Percentiles rank a stretch among this genome's conserved stretches.
Evolutionary conservation across 2,329 filamentous ascomycete species (phyloP).

Genomic region (Coniochaeta prunicola): DNA sequence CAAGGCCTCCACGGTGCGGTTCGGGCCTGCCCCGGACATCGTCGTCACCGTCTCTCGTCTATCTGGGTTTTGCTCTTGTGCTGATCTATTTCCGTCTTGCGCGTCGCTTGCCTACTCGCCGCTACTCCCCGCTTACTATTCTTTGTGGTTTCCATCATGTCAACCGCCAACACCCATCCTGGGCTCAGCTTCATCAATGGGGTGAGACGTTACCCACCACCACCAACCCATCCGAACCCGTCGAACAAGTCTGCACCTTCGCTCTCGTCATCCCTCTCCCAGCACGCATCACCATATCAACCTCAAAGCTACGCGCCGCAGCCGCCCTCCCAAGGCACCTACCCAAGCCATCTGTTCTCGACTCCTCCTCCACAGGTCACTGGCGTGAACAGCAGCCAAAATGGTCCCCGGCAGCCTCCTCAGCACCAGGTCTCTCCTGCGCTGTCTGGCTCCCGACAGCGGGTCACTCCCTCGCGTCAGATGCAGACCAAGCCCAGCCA

Average conservation of each 20-base stretch:
- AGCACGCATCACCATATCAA: slow-evolving; percentile 49
- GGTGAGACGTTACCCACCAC: slow-evolving; percentile 35
- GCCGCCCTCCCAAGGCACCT: slow-evolving; percentile 38
- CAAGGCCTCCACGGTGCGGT: not conserved
- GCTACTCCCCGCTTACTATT: not conserved
- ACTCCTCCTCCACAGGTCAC: slow-evolving; percentile 36
- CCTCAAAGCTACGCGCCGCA: slow-evolving; percentile 45
- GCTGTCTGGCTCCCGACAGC: slow-evolving; percentile 36
- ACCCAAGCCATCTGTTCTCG: slow-evolving; percentile 47
- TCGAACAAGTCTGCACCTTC: slow-evolving; percentile 34
- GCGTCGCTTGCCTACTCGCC: not conserved
- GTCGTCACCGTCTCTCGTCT: not conserved
- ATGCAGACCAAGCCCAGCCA: slow-evolving; percentile 32
- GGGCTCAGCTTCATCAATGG: slow-evolving; percentile 43
- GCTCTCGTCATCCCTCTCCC: slow-evolving; percentile 43
- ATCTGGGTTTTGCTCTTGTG: not conserved
- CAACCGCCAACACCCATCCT: slow-evolving; percentile 40
- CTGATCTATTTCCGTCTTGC: slow-evolving; percentile 1
- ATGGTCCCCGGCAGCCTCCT: slow-evolving; percentile 32
- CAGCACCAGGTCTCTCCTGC: slow-evolving; percentile 40
- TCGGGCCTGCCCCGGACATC: not conserved
- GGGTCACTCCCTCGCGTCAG: slow-evolving; percentile 35
- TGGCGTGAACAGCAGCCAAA: slow-evolving; percentile 40
- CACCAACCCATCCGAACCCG: slow-evolving; percentile 40
- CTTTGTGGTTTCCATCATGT: slow-evolving; percentile 15